A percentile compares a stretch with the other conserved stretches of the same genome.
Conservation (phyloP, 2,329 filamentous ascomycete species). For the Neospermospora avenae region DNA sequence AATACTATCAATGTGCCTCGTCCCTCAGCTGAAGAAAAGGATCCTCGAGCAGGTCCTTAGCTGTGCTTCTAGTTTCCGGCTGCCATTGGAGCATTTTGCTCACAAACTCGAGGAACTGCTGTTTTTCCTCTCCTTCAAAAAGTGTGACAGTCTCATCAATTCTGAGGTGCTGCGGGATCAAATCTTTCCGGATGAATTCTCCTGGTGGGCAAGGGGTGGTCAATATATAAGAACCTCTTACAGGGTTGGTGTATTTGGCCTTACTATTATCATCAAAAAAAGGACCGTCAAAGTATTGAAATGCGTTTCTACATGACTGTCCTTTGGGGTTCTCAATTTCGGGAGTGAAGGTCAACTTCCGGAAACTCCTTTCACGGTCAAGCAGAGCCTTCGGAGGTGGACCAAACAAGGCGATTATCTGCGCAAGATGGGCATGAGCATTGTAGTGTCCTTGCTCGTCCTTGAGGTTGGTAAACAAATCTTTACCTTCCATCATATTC, state of each 20-base stretch:
- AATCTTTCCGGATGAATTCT: conserved; percentile 33
- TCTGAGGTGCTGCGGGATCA: conserved; percentile 33
- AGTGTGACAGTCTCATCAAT: conserved; percentile 27
- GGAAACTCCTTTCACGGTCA: not conserved
- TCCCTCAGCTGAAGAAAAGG: conserved; percentile 6
- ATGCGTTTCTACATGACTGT: not conserved
- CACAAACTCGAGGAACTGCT: conserved; percentile 33
- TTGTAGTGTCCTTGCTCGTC: not conserved
- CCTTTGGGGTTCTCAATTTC: not conserved
- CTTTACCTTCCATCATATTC: conserved; percentile 2
- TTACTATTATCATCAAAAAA: conserved; percentile 3
- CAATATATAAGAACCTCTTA: not conserved
- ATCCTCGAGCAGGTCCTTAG: conserved; percentile 33
- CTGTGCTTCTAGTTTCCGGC: conserved; percentile 32
- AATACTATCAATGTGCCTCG: not conserved
- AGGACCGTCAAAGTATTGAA: not conserved
- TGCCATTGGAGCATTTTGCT: conserved; percentile 34
- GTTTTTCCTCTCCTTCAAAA: conserved; percentile 31
- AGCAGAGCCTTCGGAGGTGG: not conserved
- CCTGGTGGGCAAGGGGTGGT: conserved; percentile 23
- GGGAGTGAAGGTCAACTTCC: not conserved
- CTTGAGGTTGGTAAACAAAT: not conserved
- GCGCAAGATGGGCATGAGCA: not conserved
- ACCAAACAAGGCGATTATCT: not conserved
- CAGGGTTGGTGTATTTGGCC: not conserved